phyloP scores from a whole-genome alignment of 306 rosid genomes.

The Lablab purpureus region DNA sequence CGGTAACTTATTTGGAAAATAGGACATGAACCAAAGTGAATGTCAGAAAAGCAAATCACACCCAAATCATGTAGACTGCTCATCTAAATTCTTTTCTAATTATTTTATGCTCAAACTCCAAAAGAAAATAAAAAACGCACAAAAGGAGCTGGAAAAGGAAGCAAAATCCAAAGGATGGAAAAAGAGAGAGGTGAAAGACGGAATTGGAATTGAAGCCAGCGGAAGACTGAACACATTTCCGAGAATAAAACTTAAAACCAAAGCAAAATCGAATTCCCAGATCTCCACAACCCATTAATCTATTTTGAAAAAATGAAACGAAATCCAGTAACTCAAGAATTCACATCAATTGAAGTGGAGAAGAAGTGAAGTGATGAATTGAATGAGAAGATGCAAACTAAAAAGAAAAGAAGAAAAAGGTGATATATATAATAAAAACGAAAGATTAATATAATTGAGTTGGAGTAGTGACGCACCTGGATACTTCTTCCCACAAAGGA shows the following conservation, averaged over 20 bases:
- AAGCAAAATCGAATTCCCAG: conserved; percentile 39
- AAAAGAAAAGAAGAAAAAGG: background rate
- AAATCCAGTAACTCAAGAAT: conserved; percentile 18
- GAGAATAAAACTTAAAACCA: background rate
- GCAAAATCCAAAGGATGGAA: conserved; percentile 32
- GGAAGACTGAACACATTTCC: conserved; percentile 29
- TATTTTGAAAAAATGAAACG: too few relatives aligned
- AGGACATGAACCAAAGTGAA: conserved; percentile 53
- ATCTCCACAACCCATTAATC: conserved; percentile 41
- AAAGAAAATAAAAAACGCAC: background rate
- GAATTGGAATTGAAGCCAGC: conserved; percentile 25
- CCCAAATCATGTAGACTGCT: conserved; percentile 48
- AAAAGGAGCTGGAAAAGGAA: conserved; percentile 33
- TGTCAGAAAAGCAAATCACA: conserved; percentile 56
- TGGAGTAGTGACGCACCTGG: conserved; percentile 55
- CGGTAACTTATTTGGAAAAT: conserved; percentile 57
- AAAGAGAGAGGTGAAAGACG: conserved; percentile 10
- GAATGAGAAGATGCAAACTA: background rate
- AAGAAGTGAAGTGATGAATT: background rate
- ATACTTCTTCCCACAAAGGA: conserved; percentile 96
- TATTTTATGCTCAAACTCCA: conserved; percentile 37
- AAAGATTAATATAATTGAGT: background rate
- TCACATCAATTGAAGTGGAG: conserved; percentile 10
- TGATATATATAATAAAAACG: background rate
- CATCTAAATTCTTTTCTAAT: conserved; percentile 33